phyloP scores from a whole-genome alignment of 345 rosid genomes.

The Eucalyptus virginea region DNA sequence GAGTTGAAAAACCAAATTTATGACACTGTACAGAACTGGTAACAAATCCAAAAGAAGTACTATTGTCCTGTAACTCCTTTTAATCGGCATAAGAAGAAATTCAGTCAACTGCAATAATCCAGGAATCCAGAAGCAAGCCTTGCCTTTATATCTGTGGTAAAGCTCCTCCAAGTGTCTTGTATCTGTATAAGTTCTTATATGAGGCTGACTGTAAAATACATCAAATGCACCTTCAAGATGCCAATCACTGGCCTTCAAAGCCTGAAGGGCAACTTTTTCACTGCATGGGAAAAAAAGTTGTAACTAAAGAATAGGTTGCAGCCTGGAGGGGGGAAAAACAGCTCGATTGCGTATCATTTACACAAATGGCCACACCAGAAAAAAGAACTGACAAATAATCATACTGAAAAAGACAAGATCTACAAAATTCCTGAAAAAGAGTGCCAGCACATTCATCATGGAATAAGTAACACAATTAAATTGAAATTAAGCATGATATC shows the following conservation, averaged over 20 bases:
- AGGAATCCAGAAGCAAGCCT: neutral
- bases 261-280: conserved; percentile 77
- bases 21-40: neutral
- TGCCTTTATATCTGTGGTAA: conserved; percentile 88
- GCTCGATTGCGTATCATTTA: neutral
- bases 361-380: neutral
- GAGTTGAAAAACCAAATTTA: neutral
- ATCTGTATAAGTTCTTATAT: conserved; percentile 56
- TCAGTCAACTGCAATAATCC: neutral
- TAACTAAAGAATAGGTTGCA: neutral
- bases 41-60: neutral
- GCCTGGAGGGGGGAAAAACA: neutral
- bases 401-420: neutral
- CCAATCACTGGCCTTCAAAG: conserved; percentile 92
- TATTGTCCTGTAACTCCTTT: neutral
- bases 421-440: neutral
- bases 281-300: conserved; percentile 23
- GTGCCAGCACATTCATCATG: neutral
- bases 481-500: neutral
- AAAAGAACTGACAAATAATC: neutral
- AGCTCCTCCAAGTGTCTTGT: conserved; percentile 87
- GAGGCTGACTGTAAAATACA: conserved; percentile 82
- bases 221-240: conserved; percentile 94
- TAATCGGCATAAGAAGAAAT: neutral
- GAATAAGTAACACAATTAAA: neutral